Evolutionary conservation across 2,329 filamentous ascomycete genomes (phyloP).

Genomic region (Bipolaris victoriae): DNA sequence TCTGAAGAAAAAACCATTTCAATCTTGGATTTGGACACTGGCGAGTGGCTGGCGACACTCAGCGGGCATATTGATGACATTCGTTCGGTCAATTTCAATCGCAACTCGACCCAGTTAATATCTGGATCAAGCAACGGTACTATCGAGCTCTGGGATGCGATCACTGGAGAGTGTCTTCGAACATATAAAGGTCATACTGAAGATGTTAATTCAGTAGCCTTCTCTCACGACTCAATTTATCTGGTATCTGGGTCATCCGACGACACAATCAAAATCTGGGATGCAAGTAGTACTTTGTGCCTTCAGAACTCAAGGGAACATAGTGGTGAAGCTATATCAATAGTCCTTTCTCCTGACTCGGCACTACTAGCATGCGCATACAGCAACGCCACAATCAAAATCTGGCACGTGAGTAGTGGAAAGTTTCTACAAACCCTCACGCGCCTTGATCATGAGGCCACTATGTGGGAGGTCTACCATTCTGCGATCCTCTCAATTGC

Average conservation of each 20-base stretch:
- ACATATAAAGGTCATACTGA: conserved; percentile 20
- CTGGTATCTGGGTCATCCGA: neutral
- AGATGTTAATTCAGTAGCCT: neutral
- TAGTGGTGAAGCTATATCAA: conserved; percentile 4
- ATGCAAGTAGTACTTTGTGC: neutral
- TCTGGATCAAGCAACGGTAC: too few species aligned
- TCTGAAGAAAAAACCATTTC: too few species aligned
- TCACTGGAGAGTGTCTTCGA: conserved; percentile 1
- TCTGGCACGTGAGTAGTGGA: conserved; percentile 5
- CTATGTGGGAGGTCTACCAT: too few species aligned
- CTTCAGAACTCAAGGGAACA: neutral
- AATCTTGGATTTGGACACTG: too few species aligned
- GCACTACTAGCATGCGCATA: conserved; percentile 11
- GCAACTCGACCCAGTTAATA: too few species aligned
- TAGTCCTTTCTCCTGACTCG: conserved; percentile 18
- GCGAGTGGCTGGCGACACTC: too few species aligned
- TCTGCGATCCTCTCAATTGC: neutral
- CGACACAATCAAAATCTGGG: neutral
- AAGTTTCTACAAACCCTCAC: neutral
- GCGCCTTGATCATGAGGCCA: too few species aligned
- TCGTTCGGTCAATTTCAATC: too few species aligned
- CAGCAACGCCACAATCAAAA: conserved; percentile 11
- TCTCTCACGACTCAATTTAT: neutral
- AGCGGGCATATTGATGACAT: too few species aligned
- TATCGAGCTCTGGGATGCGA: too few species aligned